Percentiles rank a stretch among this genome's conserved stretches.
Evolutionary conservation across 225 moss, liverwort and hornwort species (phyloP).

Genomic region (Anthoceros angustus): DNA sequence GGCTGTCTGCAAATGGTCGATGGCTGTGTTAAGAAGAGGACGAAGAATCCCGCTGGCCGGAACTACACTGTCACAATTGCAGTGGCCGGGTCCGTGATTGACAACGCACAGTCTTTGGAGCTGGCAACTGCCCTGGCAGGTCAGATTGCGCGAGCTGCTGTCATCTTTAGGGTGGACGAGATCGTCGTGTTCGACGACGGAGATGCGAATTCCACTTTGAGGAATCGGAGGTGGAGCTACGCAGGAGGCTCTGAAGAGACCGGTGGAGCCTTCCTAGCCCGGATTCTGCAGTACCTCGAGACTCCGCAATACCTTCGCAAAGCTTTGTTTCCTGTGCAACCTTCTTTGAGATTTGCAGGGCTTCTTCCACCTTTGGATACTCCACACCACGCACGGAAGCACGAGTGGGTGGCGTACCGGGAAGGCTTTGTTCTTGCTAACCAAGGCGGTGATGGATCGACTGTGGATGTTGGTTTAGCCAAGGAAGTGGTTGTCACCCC

Average conservation of each 20-base stretch:
- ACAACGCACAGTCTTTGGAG: slow-evolving; percentile 48
- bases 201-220: slow-evolving; percentile 33
- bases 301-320: slow-evolving; percentile 93
- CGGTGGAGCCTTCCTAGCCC: slow-evolving; percentile 59
- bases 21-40: too few relatives aligned
- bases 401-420: slow-evolving; percentile 80
- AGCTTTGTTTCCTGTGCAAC: slow-evolving; percentile 51
- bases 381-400: slow-evolving; percentile 91
- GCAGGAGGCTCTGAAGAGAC: slow-evolving; percentile 52
- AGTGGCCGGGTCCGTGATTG: slow-evolving; percentile 78
- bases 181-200: slow-evolving; percentile 92
- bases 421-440: slow-evolving; percentile 87
- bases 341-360: slow-evolving; percentile 69
- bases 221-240: slow-evolving; percentile 49
- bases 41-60: too few relatives aligned
- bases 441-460: slow-evolving; percentile 38
- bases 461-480: slow-evolving; percentile 66
- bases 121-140: slow-evolving; percentile 74
- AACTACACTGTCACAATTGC: slow-evolving; percentile 70
- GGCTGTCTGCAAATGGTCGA: too few relatives aligned
- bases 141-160: slow-evolving; percentile 88
- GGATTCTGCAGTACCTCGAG: slow-evolving; percentile 73
- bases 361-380: slow-evolving; percentile 74
- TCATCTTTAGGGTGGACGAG: slow-evolving; percentile 93
- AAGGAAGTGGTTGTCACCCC: slow-evolving; percentile 66